Evolutionary conservation across 2,329 filamentous ascomycete genomes (phyloP).

Genomic region (Parascedosporium putredinis): DNA sequence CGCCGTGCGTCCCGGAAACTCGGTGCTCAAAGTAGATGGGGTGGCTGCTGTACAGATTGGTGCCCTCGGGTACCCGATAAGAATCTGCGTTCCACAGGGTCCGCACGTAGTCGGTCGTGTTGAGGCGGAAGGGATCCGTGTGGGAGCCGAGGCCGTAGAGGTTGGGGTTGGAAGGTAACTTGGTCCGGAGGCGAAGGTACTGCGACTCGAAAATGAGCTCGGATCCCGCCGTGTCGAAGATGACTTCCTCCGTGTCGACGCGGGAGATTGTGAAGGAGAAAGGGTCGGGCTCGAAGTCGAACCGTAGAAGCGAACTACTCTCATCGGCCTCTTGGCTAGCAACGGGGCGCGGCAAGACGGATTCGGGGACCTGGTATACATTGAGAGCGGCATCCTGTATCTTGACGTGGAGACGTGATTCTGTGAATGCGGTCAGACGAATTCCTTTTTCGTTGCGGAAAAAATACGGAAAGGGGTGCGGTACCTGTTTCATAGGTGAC

Average conservation of each 20-base stretch:
- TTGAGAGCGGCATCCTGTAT: constrained; percentile 56
- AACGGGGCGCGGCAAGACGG: constrained; percentile 49
- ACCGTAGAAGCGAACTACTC: constrained; percentile 34
- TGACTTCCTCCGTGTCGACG: constrained; percentile 29
- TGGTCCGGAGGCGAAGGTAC: constrained; percentile 63
- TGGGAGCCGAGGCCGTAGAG: constrained; percentile 75
- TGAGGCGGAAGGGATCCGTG: constrained; percentile 58
- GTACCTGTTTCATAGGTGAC: neutral
- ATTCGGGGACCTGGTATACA: constrained; percentile 61
- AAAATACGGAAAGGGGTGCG: neutral
- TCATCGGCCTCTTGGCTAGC: neutral
- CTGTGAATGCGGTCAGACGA: neutral
- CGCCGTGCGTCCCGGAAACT: constrained; percentile 46
- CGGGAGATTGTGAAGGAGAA: constrained; percentile 56
- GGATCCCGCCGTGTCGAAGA: constrained; percentile 62
- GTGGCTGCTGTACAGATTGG: constrained; percentile 64
- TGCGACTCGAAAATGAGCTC: constrained; percentile 67
- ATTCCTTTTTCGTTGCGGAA: no score
- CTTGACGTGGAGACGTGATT: constrained; percentile 54
- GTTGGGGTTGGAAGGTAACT: constrained; percentile 55
- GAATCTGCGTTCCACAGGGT: constrained; percentile 62
- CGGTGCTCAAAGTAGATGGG: constrained; percentile 69
- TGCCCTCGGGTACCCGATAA: constrained; percentile 46
- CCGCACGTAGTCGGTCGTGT: constrained; percentile 45
- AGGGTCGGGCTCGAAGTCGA: constrained; percentile 34